Evolutionary conservation across 2,329 filamentous ascomycete genomes (phyloP), one percentile per base, ranked within the genome.

Genomic region (Sporothrix pseudoabietina): DNA sequence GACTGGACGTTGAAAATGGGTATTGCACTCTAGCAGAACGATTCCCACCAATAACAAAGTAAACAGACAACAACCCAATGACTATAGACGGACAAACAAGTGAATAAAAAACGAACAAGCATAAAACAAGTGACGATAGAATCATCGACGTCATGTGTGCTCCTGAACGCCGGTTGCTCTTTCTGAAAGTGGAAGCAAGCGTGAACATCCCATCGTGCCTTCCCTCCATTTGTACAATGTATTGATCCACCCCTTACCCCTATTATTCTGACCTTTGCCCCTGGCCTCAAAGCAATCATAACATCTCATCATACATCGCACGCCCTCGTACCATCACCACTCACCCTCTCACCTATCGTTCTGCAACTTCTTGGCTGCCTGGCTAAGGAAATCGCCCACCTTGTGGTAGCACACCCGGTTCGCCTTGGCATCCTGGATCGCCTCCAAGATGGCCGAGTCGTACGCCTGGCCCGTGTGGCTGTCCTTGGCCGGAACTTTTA

Each of bases 401-500:
- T 78, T 77, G 70, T 78, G 76, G 55, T 59, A 76, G 74, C 78
- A 78, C 3, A 76, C 75, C 47, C 74, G 75, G 73, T 80, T 80
- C 14, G 71, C 77, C 76, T 79, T 77, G 47, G 78, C 79, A 68
- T 80, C 79, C 71, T 75, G 68, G 54, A 80, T 74, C 26, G 78
- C 71, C 71, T 79, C 78, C 32, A 77, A 77, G 71, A 79, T 79
- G 6, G 77, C 76, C 41, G 73, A 77, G 74, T 80, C 79, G 71
- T 78, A 80, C 16, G 75, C 75, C 66, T 75, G 76, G 9, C 77
- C 76, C 12, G 77, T 79, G 73, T 79, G 77, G 30, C 76, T 74
- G 72, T 80, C 79, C n/a, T 10, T 77, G 35, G 78, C 79, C 10
- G 79, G 76, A 22, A 79, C 74, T 69, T 75, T 77, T 49, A 80